A percentile compares a stretch with the other conserved stretches of the same genome.
Conservation (phyloP, 2,329 filamentous ascomycete genomes). For the Diplodia scrobiculata region DNA sequence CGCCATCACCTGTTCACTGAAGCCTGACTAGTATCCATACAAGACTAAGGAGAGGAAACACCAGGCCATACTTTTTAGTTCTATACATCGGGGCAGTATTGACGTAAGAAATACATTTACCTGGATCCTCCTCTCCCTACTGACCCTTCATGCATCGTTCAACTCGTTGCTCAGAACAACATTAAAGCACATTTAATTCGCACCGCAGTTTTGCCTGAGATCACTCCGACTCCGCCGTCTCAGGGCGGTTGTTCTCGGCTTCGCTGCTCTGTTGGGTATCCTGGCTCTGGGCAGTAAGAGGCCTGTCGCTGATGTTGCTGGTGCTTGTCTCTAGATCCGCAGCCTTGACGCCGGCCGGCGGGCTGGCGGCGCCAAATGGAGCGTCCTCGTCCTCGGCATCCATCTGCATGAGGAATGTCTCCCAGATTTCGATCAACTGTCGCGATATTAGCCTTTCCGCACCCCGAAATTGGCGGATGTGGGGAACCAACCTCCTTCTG, state of each 20-base stretch:
- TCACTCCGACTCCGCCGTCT: conserved; percentile 25
- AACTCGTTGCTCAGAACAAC: background rate
- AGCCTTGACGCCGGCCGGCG: conserved; percentile 45
- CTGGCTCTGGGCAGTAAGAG: conserved; percentile 26
- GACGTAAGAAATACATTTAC: conserved; percentile 16
- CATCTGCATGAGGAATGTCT: conserved; percentile 94
- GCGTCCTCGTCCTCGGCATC: conserved; percentile 85
- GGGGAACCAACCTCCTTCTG: conserved; percentile 81
- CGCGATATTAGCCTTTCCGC: background rate
- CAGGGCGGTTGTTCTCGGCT: conserved; percentile 18
- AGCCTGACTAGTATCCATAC: background rate
- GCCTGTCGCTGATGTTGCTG: conserved; percentile 24
- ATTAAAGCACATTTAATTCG: background rate
- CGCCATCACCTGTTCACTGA: background rate
- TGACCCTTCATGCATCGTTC: conserved; percentile 1
- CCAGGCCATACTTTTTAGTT: background rate
- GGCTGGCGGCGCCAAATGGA: conserved; percentile 42
- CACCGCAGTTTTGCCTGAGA: background rate
- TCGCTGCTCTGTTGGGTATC: conserved; percentile 28
- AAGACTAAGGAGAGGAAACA: background rate
- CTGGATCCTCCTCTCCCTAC: background rate
- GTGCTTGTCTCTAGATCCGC: conserved; percentile 32
- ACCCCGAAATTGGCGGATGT: background rate
- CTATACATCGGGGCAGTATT: conserved; percentile 1
- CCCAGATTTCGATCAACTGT: conserved; percentile 85